Base-by-base conservation (phyloP, 2,329 filamentous ascomycete species). In the Shiraia sp. region DNA sequence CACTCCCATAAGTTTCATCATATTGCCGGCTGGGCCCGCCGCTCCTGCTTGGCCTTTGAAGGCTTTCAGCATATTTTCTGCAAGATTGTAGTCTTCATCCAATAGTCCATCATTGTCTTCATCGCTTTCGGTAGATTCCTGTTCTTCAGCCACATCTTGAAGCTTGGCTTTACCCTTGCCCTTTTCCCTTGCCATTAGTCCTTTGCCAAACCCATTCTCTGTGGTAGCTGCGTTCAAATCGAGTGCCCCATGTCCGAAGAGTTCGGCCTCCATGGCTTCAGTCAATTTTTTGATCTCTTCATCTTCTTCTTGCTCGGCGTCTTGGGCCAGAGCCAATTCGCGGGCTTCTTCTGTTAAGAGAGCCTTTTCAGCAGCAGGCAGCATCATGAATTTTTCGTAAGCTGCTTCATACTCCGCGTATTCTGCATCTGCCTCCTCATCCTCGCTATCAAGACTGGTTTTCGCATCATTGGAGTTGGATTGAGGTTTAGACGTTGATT, bases 21-120 rank as follows among this genome's bases (percentile, higher is more conserved):
- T 74, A 64, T 96, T 97, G 1, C 91, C 85, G 2, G 88, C 87
- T 1, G 93, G 93, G 0, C 93, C 93, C 23, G 89, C 78, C 75
- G 87, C 81, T 10, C 93, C 93, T 13, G 78, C 89, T 67, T 97
- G 92, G 12, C 88, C 86, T 63, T 95, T 95, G 71, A 99, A 91
- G 57, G 89, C 92, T 67, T 96, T 90, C 1, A 99, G 75, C 40
- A 99, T 75, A 60, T 97, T 97, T 67, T 87, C 90, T 13, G 88
- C 90, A 16, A 99, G 76, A 48, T 93, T 92, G 55, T 90, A 87
- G 63, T 97, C 88, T 19, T 93, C 82, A 49, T 93, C 79, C 38
- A 86, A 83, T 0, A 80, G 53, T 17, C 68, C 67, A 2, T 69
- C 71, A 8, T 74, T 75, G 7, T 79, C 76, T 2, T 78, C 49